Conservation (phyloP, 257 asterid genomes). For the Paraleonurus japonicus region DNA sequence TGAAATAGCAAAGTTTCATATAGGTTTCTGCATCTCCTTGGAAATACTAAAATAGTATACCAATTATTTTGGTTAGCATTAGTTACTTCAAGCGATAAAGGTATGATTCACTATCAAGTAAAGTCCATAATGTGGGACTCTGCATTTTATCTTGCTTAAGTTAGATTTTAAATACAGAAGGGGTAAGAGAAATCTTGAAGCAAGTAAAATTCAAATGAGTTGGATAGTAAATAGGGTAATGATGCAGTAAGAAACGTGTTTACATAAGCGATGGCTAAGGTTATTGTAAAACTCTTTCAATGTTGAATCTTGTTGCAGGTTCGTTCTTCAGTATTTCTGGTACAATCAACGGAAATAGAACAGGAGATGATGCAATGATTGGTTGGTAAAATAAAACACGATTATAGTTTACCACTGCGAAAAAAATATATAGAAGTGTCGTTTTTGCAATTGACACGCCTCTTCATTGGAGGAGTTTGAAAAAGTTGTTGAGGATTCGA, state of each 20-base stretch:
- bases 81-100: neutral
- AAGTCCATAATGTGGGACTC: neutral
- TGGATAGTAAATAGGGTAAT: neutral
- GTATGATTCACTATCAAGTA: no score
- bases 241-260: neutral
- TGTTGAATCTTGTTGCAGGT: constrained; percentile 25
- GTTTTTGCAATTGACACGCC: constrained; percentile 30
- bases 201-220: neutral
- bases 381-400: constrained; percentile 36
- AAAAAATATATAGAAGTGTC: constrained; percentile 23
- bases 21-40: neutral
- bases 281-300: neutral
- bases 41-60: neutral
- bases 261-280: neutral
- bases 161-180: neutral
- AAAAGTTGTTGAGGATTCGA: constrained; percentile 20
- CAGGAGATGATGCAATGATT: constrained; percentile 34
- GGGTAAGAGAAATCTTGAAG: neutral
- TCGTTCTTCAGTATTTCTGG: constrained; percentile 22
- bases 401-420: constrained; percentile 6
- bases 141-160: neutral
- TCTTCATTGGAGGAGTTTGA: constrained; percentile 26
- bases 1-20: neutral
- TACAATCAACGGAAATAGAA: constrained; percentile 25
- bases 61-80: neutral